A percentile compares a stretch with the other conserved stretches of the same genome.
Conservation (phyloP, 2,329 filamentous ascomycete genomes). For the Zasmidium cellare region DNA sequence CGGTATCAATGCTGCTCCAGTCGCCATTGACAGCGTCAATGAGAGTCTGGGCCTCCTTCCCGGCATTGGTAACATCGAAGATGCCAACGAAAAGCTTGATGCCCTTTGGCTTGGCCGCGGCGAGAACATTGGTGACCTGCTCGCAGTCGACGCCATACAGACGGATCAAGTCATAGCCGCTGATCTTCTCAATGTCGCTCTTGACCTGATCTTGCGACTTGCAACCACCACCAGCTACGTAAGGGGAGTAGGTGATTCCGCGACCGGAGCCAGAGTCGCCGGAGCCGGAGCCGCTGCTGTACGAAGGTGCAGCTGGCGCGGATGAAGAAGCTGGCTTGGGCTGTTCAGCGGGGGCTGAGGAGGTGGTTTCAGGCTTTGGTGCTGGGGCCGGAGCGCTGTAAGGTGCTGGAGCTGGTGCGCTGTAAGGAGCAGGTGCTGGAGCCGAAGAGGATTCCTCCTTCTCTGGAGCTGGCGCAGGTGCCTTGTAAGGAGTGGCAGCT, state of each 20-base stretch:
- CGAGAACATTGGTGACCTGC: slow-evolving; percentile 64
- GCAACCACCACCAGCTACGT: slow-evolving; percentile 60
- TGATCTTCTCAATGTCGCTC: slow-evolving; percentile 61
- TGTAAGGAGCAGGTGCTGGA: not conserved
- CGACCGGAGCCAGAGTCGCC: slow-evolving; percentile 31
- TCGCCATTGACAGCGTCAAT: slow-evolving; percentile 60
- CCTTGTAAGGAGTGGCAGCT: slow-evolving; percentile 6
- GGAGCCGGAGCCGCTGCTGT: slow-evolving; percentile 2
- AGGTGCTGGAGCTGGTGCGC: not conserved
- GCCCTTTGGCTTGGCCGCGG: slow-evolving; percentile 62
- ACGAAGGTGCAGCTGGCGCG: slow-evolving; percentile 13
- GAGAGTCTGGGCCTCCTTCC: slow-evolving; percentile 61
- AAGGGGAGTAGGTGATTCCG: slow-evolving; percentile 61
- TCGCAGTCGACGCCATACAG: slow-evolving; percentile 81
- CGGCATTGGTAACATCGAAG: slow-evolving; percentile 61
- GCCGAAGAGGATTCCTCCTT: not conserved
- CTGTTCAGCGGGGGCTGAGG: slow-evolving; percentile 14
- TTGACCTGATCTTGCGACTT: slow-evolving; percentile 65
- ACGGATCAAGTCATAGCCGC: slow-evolving; percentile 65
- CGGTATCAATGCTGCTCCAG: slow-evolving; percentile 69
- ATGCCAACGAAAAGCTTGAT: slow-evolving; percentile 76
- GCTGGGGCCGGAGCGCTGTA: slow-evolving; percentile 9
- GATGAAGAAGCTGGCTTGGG: slow-evolving; percentile 16
- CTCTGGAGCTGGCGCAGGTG: not conserved
- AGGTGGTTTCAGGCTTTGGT: slow-evolving; percentile 10